phyloP scores from a whole-genome alignment of 2,329 filamentous ascomycete genomes.

The Neopestalotiopsis sp. region DNA sequence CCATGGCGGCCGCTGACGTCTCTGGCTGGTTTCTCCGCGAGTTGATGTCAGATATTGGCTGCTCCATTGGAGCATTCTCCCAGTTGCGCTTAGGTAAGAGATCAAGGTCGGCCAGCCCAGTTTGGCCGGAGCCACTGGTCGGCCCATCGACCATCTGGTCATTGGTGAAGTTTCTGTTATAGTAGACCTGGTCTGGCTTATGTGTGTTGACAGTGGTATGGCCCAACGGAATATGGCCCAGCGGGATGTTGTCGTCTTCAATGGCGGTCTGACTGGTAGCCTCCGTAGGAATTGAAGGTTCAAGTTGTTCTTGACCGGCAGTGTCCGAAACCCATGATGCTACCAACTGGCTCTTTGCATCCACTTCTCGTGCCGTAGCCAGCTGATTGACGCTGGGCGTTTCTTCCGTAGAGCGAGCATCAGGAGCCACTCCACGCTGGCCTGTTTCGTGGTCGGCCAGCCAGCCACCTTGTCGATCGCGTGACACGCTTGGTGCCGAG shows the following conservation, averaged over 20 bases:
- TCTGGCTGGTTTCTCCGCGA: constrained; percentile 49
- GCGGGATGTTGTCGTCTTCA: constrained; percentile 43
- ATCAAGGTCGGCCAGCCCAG: constrained; percentile 44
- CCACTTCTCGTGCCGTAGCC: constrained; percentile 43
- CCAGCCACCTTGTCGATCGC: constrained; percentile 50
- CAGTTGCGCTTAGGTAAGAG: constrained; percentile 56
- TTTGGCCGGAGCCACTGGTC: constrained; percentile 44
- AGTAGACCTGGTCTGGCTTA: constrained; percentile 56
- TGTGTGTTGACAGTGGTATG: constrained; percentile 55
- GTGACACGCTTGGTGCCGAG: constrained; percentile 30
- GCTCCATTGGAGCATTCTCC: constrained; percentile 53
- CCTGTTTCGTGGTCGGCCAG: constrained; percentile 43
- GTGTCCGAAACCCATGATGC: constrained; percentile 51
- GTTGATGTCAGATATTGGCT: constrained; percentile 45
- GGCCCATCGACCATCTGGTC: constrained; percentile 32
- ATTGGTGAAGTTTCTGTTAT: constrained; percentile 22
- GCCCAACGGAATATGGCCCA: constrained; percentile 49
- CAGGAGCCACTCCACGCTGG: constrained; percentile 53
- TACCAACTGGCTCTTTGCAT: constrained; percentile 56
- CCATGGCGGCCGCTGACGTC: constrained; percentile 59
- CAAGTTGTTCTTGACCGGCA: constrained; percentile 19
- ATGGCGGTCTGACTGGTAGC: constrained; percentile 22
- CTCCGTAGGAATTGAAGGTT: constrained; percentile 21
- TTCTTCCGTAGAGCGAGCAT: constrained; percentile 47
- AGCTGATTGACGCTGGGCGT: constrained; percentile 56